Percentiles rank a stretch among this genome's conserved stretches.
Conservation (phyloP, 2,329 filamentous ascomycete genomes). For the Fusarium denticulatum region DNA sequence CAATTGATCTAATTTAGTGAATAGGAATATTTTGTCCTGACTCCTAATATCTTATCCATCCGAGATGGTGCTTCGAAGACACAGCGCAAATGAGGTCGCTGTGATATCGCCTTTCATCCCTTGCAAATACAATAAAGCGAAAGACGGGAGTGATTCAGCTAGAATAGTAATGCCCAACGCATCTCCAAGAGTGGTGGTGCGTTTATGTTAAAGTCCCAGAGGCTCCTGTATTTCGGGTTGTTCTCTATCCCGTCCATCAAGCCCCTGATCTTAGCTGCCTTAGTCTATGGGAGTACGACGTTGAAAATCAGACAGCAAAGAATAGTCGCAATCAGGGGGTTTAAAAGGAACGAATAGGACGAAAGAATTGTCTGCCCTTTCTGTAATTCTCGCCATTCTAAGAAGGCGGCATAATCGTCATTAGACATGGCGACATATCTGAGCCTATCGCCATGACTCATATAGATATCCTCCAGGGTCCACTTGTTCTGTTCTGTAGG, state of each 20-base stretch:
- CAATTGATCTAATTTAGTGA: too few species aligned
- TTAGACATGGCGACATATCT: background rate
- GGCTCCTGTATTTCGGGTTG: rapidly evolving
- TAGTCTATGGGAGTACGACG: background rate
- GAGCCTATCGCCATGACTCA: background rate
- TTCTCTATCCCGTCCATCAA: background rate
- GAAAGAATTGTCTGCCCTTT: background rate
- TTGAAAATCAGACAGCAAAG: background rate
- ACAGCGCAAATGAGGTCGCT: background rate
- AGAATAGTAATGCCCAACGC: too few species aligned
- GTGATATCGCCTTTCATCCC: too few species aligned
- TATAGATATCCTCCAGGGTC: background rate
- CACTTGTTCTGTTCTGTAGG: rapidly evolving
- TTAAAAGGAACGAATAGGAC: rapidly evolving
- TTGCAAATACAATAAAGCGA: too few species aligned
- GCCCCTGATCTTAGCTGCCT: too few species aligned
- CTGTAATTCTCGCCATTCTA: background rate
- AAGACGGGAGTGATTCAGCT: too few species aligned
- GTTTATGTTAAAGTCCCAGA: rapidly evolving
- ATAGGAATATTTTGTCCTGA: too few species aligned
- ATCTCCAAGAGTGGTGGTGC: background rate
- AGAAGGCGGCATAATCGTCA: background rate
- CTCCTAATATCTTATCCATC: rapidly evolving
- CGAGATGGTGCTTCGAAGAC: rapidly evolving
- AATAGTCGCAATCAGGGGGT: background rate